phyloP scores from a whole-genome alignment of 257 asterid species.

The Penstemon eatonii region DNA sequence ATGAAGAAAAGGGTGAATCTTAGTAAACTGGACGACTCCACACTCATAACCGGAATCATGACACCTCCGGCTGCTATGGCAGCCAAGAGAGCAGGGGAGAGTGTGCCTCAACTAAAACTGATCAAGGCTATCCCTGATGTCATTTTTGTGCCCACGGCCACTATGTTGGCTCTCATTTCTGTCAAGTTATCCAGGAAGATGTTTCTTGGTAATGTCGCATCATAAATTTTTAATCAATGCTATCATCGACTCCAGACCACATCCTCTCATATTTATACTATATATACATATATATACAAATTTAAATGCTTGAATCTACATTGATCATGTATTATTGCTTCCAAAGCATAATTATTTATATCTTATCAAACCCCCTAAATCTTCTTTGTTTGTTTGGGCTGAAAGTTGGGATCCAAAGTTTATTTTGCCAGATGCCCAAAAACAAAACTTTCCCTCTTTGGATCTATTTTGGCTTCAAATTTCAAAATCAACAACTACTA shows the following conservation, averaged over 20 bases:
- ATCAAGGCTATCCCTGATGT: slow-evolving; percentile 77
- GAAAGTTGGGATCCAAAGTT: no score
- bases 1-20: slow-evolving; percentile 57
- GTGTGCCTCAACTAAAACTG: slow-evolving; percentile 71
- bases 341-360: no score
- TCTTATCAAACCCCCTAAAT: no score
- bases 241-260: neutral
- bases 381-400: no score
- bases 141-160: slow-evolving; percentile 75
- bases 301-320: neutral
- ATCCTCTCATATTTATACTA: neutral
- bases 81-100: slow-evolving; percentile 81
- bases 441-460: no score
- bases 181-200: slow-evolving; percentile 68
- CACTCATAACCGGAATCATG: slow-evolving; percentile 65
- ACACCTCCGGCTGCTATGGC: slow-evolving; percentile 93
- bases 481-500: no score
- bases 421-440: no score
- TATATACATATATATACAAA: neutral
- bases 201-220: slow-evolving; percentile 51
- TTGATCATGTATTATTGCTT: no score
- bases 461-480: no score
- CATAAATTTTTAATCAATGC: slow-evolving; percentile 28
- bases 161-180: slow-evolving; percentile 65
- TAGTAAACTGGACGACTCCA: slow-evolving; percentile 61